Conservation (phyloP, 2,329 filamentous ascomycete species). For the Aspergillus floridensis region DNA sequence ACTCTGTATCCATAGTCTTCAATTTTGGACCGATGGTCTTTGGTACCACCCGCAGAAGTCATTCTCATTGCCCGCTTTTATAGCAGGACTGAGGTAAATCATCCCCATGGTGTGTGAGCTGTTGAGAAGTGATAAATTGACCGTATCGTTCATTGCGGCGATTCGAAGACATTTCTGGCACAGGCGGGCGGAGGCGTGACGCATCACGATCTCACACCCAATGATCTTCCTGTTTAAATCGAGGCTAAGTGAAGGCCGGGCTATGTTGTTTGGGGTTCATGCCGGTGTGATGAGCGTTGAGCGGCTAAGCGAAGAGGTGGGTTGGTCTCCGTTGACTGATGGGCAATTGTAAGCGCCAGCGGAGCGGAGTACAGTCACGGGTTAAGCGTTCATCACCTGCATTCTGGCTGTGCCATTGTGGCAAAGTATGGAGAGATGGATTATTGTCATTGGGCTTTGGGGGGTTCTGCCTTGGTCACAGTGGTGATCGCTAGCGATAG, state of each 20-base stretch:
- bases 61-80: too few relatives aligned
- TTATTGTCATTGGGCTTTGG: neutral
- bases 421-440: too few relatives aligned
- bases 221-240: neutral
- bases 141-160: neutral
- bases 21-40: too few relatives aligned
- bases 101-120: too few relatives aligned
- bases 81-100: too few relatives aligned
- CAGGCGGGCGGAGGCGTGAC: neutral
- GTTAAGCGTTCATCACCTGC: neutral
- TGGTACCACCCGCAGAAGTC: too few relatives aligned
- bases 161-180: neutral
- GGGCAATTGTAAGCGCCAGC: neutral
- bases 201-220: neutral
- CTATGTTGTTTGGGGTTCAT: neutral
- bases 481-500: neutral
- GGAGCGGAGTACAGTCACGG: neutral
- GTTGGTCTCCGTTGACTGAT: neutral
- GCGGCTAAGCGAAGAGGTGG: neutral
- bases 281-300: neutral
- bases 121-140: neutral
- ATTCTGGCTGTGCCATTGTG: neutral
- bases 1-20: neutral
- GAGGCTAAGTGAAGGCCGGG: too few relatives aligned
- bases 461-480: neutral